Percentiles rank a stretch among this genome's conserved stretches.
Evolutionary conservation across 164 flowering plant genomes (phyloP).

Genomic region (Stephania cephalantha): DNA sequence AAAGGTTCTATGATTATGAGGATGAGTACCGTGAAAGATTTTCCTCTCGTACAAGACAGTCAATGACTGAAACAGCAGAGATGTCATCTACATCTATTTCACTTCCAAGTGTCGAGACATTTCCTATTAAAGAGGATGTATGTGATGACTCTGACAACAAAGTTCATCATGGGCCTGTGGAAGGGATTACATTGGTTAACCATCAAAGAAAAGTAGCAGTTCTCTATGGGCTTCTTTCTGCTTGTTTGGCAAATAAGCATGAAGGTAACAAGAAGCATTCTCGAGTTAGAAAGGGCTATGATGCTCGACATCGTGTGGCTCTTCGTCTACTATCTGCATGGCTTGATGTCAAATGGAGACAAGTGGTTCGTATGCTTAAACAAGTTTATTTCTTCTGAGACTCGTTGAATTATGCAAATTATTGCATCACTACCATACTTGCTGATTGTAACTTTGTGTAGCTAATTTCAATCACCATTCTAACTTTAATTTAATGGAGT

Average conservation of each 20-base stretch:
- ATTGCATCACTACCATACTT: background rate
- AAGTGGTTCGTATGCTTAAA: conserved; percentile 57
- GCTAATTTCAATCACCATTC: no score
- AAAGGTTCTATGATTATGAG: conserved; percentile 53
- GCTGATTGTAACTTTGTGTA: background rate
- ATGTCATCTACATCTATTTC: conserved; percentile 13
- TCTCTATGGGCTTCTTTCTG: conserved; percentile 85
- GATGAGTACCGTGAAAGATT: conserved; percentile 48
- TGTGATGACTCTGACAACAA: conserved; percentile 21
- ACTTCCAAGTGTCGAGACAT: conserved; percentile 11
- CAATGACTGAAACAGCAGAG: conserved; percentile 26
- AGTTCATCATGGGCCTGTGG: conserved; percentile 38
- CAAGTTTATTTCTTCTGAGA: conserved; percentile 8
- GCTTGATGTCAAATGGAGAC: conserved; percentile 82
- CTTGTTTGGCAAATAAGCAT: conserved; percentile 68
- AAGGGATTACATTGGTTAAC: conserved; percentile 45
- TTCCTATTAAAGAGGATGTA: conserved; percentile 15
- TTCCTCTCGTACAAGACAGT: conserved; percentile 26
- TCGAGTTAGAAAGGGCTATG: conserved; percentile 72
- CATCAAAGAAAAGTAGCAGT: conserved; percentile 68
- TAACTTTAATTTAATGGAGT: background rate
- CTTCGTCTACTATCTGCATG: conserved; percentile 79
- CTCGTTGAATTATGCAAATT: conserved; percentile 8
- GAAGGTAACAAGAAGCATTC: conserved; percentile 41
- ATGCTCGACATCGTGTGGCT: conserved; percentile 95